These are phyloP conservation scores for Crepidotus variabilis DNA, from an alignment of 768 basidiomycete species.

Conservation along the genomic window DNA sequence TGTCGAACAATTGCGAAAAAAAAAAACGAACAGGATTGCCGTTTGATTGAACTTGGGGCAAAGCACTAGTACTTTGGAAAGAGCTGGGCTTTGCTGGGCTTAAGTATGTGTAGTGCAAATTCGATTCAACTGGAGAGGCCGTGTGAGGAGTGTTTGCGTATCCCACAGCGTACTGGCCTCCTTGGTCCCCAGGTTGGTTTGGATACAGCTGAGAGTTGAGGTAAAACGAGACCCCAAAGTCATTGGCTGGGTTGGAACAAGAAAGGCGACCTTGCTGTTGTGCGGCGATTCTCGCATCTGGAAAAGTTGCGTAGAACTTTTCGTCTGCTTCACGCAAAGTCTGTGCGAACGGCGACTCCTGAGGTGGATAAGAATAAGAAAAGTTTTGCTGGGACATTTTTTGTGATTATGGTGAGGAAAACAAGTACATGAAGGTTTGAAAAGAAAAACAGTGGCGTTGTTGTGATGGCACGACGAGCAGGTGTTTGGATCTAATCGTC, in stretches of 20 bases:
- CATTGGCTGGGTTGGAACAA: background rate
- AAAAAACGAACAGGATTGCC: no score
- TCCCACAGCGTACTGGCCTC: background rate
- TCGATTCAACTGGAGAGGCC: no score
- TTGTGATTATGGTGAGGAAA: background rate
- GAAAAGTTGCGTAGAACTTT: conserved; percentile 35
- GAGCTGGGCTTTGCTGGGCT: no score
- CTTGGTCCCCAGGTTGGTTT: background rate
- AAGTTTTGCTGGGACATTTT: background rate
- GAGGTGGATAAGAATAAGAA: conserved; percentile 2
- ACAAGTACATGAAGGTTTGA: background rate
- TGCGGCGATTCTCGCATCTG: conserved; percentile 25
- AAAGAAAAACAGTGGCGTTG: background rate
- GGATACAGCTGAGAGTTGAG: background rate
- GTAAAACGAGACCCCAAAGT: background rate
- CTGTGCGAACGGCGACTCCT: conserved; percentile 22
- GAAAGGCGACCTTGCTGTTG: background rate
- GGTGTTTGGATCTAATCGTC: background rate
- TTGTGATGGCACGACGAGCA: no score
- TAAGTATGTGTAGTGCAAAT: no score
- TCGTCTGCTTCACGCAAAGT: conserved; percentile 35
- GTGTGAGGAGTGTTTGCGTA: no score
- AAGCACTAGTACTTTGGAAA: no score
- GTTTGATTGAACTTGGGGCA: no score
- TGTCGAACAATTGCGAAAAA: no score